These are phyloP conservation scores for Epichloe elymi DNA, from an alignment of 2,329 filamentous ascomycete genomes.

Conservation along the genomic window DNA sequence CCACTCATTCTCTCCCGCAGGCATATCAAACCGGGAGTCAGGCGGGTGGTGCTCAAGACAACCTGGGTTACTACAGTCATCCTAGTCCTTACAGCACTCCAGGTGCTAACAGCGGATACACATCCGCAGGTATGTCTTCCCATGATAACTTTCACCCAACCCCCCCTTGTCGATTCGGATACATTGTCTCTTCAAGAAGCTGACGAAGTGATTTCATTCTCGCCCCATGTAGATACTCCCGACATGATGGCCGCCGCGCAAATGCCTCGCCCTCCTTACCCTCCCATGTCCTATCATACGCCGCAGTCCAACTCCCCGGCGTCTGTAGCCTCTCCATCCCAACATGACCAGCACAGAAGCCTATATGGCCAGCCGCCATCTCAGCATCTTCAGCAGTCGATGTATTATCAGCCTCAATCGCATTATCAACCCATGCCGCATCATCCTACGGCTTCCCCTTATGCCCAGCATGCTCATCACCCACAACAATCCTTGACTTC, in stretches of 20 bases:
- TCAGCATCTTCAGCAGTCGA: slow-evolving; percentile 65
- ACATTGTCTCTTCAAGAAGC: neutral
- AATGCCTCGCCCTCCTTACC: slow-evolving; percentile 69
- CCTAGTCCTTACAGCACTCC: slow-evolving; percentile 73
- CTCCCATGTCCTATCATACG: slow-evolving; percentile 82
- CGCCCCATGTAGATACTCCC: slow-evolving; percentile 34
- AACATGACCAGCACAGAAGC: slow-evolving; percentile 78
- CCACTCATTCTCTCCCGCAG: slow-evolving; percentile 49
- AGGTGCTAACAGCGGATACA: slow-evolving; percentile 70
- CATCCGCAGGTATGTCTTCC: slow-evolving; percentile 61
- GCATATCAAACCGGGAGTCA: slow-evolving; percentile 57
- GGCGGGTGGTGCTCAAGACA: slow-evolving; percentile 50
- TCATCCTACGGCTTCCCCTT: slow-evolving; percentile 46
- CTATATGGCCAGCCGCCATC: slow-evolving; percentile 71
- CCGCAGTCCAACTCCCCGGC: slow-evolving; percentile 91
- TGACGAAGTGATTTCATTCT: neutral
- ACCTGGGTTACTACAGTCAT: slow-evolving; percentile 61
- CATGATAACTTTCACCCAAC: neutral
- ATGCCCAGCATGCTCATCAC: slow-evolving; percentile 41
- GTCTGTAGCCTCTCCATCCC: slow-evolving; percentile 78
- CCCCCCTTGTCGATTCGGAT: neutral
- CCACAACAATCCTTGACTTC: slow-evolving; percentile 42
- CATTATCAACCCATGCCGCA: slow-evolving; percentile 55
- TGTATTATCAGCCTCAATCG: slow-evolving; percentile 58
- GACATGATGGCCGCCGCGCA: slow-evolving; percentile 54